These are phyloP conservation scores for Tolypocladium sp. DNA, from an alignment of 2,329 filamentous ascomycete genomes.

Conservation along the genomic window DNA sequence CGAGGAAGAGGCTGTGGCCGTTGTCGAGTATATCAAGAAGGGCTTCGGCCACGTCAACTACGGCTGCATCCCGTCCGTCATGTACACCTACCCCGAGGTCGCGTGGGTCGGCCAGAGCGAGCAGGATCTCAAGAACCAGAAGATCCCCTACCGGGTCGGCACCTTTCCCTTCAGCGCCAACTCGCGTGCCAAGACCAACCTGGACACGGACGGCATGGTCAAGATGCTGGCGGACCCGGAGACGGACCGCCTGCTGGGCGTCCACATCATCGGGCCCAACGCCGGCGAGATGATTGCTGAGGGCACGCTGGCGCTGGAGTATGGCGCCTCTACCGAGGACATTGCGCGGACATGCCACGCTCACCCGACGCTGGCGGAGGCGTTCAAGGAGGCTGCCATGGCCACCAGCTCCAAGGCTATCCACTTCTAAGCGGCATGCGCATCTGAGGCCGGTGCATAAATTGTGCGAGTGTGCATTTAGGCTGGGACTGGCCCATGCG, in stretches of 20 bases:
- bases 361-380: constrained; percentile 90
- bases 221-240: constrained; percentile 96
- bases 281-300: constrained; percentile 99
- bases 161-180: constrained; percentile 97
- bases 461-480: neutral
- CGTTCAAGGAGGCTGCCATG: constrained; percentile 99
- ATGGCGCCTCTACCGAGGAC: constrained; percentile 91
- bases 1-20: constrained; percentile 93
- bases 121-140: constrained; percentile 83
- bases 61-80: constrained; percentile 91
- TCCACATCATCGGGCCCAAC: constrained; percentile 93
- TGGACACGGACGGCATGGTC: constrained; percentile 90
- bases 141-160: constrained; percentile 86
- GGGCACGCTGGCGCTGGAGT: constrained; percentile 89
- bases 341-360: constrained; percentile 92
- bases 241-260: constrained; percentile 89
- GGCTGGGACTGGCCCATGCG: neutral
- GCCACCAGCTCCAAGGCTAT: constrained; percentile 92
- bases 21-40: constrained; percentile 95
- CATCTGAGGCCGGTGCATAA: neutral
- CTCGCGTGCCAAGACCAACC: constrained; percentile 96
- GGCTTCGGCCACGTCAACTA: constrained; percentile 99
- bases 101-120: constrained; percentile 98
- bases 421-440: constrained; percentile 59
- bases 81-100: constrained; percentile 99